Conservation (phyloP, 2,329 filamentous ascomycete genomes). For the Penicillium decumbens region DNA sequence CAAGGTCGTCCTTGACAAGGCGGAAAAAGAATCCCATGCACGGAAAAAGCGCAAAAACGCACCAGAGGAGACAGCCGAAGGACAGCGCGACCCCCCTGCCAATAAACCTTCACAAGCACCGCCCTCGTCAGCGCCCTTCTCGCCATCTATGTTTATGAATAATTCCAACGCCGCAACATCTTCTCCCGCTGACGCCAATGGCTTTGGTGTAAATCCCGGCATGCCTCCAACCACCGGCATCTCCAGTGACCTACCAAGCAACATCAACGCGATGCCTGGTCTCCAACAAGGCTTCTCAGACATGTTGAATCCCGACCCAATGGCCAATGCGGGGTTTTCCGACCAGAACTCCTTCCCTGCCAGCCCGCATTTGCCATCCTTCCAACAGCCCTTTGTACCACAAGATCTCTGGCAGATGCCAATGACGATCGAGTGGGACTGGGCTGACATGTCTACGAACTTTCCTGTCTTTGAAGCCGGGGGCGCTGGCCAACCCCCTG, state of each 20-base stretch:
- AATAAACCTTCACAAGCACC: slow-evolving; percentile 25
- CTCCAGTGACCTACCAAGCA: slow-evolving; percentile 22
- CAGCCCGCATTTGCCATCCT: slow-evolving; percentile 43
- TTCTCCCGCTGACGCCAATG: slow-evolving; percentile 16
- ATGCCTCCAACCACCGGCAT: slow-evolving; percentile 23
- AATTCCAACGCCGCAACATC: slow-evolving; percentile 16
- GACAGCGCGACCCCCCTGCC: slow-evolving; percentile 17
- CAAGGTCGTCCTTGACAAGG: slow-evolving; percentile 81
- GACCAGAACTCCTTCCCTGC: slow-evolving; percentile 29
- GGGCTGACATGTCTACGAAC: slow-evolving; percentile 49
- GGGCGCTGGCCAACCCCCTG: slow-evolving; percentile 20
- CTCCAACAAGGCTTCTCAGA: slow-evolving; percentile 36
- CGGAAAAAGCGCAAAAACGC: slow-evolving; percentile 79
- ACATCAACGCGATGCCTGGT: slow-evolving; percentile 27
- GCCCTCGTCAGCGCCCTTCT: slow-evolving; percentile 21
- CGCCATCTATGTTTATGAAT: slow-evolving; percentile 24
- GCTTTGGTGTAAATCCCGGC: slow-evolving; percentile 24
- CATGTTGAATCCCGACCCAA: slow-evolving; percentile 35
- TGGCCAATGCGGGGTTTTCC: slow-evolving; percentile 33
- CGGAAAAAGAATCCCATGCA: slow-evolving; percentile 75
- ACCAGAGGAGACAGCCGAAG: slow-evolving; percentile 43
- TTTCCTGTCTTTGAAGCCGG: slow-evolving; percentile 33
- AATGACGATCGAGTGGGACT: slow-evolving; percentile 92
- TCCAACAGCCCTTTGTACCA: slow-evolving; percentile 83
- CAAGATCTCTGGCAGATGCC: slow-evolving; percentile 94